Percentiles rank a stretch among this genome's conserved stretches.
These are phyloP conservation scores for Erucastrum elatum DNA, from an alignment of 345 rosid genomes.

Conservation along the genomic window DNA sequence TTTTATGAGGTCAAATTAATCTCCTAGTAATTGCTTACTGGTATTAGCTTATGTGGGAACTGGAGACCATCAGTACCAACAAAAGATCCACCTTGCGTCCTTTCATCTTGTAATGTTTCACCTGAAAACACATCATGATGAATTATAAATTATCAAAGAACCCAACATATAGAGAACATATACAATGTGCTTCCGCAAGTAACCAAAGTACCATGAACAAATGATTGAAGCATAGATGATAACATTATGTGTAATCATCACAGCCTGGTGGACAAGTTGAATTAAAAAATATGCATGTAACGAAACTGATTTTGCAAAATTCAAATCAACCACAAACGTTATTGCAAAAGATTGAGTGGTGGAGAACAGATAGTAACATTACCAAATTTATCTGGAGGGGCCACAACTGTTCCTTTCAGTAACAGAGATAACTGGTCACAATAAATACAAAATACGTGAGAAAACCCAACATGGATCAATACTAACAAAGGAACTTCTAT, in stretches of 20 bases:
- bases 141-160: constrained; percentile 19
- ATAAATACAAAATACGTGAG: constrained; percentile 27
- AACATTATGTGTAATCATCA: background rate
- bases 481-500: constrained; percentile 8
- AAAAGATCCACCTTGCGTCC: constrained; percentile 78
- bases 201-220: background rate
- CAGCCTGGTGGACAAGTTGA: background rate
- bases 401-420: constrained; percentile 92
- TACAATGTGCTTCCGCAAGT: background rate
- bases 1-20: too few species aligned
- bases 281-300: background rate
- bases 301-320: constrained; percentile 15
- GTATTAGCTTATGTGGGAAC: constrained; percentile 83
- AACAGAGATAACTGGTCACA: constrained; percentile 72
- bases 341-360: background rate
- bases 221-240: constrained; percentile 7
- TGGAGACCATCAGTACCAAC: constrained; percentile 80
- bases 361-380: constrained; percentile 28
- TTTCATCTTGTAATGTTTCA: constrained; percentile 85
- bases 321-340: background rate
- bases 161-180: constrained; percentile 16
- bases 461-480: constrained; percentile 13
- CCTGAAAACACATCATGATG: constrained; percentile 49
- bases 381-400: constrained; percentile 99
- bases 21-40: constrained; percentile 49